Base-by-base conservation (phyloP, 805 yeast genomes). In the Metschnikowia hibisci region DNA sequence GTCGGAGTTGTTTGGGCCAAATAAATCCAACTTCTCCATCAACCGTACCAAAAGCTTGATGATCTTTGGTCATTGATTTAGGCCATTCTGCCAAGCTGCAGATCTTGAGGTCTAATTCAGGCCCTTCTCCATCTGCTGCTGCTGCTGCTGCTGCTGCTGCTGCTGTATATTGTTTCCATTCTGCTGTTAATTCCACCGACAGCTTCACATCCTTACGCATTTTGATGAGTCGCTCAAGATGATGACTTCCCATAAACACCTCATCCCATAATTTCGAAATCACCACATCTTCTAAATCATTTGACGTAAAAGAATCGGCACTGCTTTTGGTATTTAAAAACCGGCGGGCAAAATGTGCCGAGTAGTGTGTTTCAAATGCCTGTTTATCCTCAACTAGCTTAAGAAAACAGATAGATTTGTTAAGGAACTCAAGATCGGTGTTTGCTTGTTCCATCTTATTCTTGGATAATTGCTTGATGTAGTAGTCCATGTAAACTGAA, bases 311-410 rank as follows among this genome's bases (percentile, higher is more conserved):
- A 22, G 43, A 34, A 14, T 31, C 23, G 4, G 50, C 45, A 5
- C 50, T 41, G 15, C 62, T 60, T 44, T 71, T 71, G 10, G 70
- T 51, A 43, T 63, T 69, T 20, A 71, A 54, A 42, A 89, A 71
- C 47, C 97, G 72, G 61, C 84, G 87, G 1, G 96, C 96, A 45
- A 90, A 70, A 64, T 87, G 96, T 42, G 82, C 85, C 54, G 88
- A 88, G 62, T 87, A 89, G 47, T 84, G 81, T 32, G 78, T 83
- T 57, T 88, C 96, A 64, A 89, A 90, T 20, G 85, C 67, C 63
- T 89, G 96, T 56, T 88, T 90, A 53, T 90, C 96, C 46, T 78
- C 74, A 35, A 89, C 71, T 56, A 78, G 81, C 44, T 82, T 69
- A 55, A 89, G 80, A 26, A 90, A 73, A 16, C 72, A 63, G 10